Evolutionary conservation across 2,329 filamentous ascomycete genomes (phyloP), one percentile per base, ranked within the genome.

Genomic region (Myriangium duriaei): DNA sequence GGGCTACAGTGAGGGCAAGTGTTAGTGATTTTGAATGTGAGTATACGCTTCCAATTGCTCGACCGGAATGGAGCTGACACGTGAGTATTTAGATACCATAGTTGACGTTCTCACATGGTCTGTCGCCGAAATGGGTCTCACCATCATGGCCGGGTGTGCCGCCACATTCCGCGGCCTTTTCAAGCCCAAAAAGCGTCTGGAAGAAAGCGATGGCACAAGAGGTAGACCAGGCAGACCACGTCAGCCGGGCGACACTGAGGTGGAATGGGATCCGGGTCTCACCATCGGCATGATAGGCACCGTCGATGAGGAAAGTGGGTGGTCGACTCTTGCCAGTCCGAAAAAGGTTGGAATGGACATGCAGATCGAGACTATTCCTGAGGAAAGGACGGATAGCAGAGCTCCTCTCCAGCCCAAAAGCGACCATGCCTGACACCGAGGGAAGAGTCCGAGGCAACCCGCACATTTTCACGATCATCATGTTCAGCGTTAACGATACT

Each of bases 401-500:
- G 26, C 36, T 13, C 36, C 36, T 4, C 16, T 39, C n/a, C 30
- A 14, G 9, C n/a, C n/a, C 10, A 12, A 10, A 32, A 32, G 30
- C 30, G 30, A 33, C 9, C 49, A 88, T 91, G 83, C 82, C 81
- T 52, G 82, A 91, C 56, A 86, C n/a, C n/a, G n/a, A n/a, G n/a
- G n/a, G n/a, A n/a, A n/a, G n/a, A n/a, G n/a, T n/a, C n/a, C n/a
- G n/a, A n/a, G n/a, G n/a, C n/a, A n/a, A n/a, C n/a, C n/a, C n/a
- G n/a, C n/a, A n/a, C n/a, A n/a, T n/a, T n/a, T n/a, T n/a, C n/a
- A n/a, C n/a, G n/a, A n/a, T n/a, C n/a, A n/a, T n/a, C n/a, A n/a
- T n/a, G n/a, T n/a, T n/a, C n/a, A n/a, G n/a, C n/a, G n/a, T n/a
- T n/a, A n/a, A n/a, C n/a, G n/a, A n/a, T n/a, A n/a, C n/a, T n/a